phyloP scores from a whole-genome alignment of 306 rosid genomes.

The Malus asiatica region DNA sequence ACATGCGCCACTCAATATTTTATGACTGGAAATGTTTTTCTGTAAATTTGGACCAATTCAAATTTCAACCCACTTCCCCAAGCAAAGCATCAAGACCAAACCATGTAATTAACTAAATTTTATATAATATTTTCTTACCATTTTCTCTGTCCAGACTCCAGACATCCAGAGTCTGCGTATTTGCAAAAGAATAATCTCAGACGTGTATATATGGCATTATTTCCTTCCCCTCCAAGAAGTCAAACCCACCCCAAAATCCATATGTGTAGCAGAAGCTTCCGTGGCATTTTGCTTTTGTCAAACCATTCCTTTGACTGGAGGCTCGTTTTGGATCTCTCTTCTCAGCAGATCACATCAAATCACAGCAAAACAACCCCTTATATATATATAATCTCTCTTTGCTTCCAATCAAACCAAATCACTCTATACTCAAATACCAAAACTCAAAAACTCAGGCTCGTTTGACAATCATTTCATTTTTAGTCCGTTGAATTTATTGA shows the following conservation, averaged over 20 bases:
- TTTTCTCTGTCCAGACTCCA: neutral
- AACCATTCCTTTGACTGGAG: conserved; percentile 34
- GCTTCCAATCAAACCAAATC: conserved; percentile 5
- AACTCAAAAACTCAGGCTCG: neutral
- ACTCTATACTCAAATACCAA: neutral
- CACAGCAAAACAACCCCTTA: neutral
- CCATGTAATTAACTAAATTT: neutral
- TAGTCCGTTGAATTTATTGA: neutral
- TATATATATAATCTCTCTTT: neutral
- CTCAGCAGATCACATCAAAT: neutral
- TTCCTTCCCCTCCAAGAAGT: neutral
- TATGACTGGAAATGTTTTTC: neutral
- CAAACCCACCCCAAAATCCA: conserved; percentile 4
- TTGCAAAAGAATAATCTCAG: neutral
- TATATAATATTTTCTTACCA: neutral
- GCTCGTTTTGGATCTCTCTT: conserved; percentile 31
- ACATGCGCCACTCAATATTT: neutral
- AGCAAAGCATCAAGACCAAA: neutral
- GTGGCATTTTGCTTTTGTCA: conserved; percentile 16
- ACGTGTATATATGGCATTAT: neutral
- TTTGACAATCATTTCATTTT: no score
- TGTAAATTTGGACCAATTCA: neutral
- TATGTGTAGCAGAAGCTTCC: conserved; percentile 45
- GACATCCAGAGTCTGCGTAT: neutral
- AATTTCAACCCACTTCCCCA: neutral